These are phyloP conservation scores for Trametes sp. DNA, from an alignment of 1,284 basidiomycete genomes.

Conservation along the genomic window DNA sequence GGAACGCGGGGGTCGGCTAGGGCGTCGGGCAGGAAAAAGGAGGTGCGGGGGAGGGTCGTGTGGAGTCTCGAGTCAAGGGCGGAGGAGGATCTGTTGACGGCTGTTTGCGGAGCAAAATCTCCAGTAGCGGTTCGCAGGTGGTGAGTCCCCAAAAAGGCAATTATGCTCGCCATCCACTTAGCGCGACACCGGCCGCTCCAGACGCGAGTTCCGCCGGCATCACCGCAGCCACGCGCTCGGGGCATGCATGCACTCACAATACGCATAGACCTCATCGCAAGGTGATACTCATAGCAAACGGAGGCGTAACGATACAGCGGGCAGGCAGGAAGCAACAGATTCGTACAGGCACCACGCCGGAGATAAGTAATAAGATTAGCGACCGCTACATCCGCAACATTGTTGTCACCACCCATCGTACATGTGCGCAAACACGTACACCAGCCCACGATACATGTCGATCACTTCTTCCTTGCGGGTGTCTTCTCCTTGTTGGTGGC, in stretches of 20 bases:
- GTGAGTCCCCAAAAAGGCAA: conserved; percentile 37
- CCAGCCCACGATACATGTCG: not conserved
- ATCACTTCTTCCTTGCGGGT: conserved; percentile 14
- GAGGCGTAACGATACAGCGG: not conserved
- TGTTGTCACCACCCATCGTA: conserved; percentile 3
- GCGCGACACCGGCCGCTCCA: conserved; percentile 5
- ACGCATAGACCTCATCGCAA: not conserved
- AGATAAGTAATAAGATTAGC: conserved; percentile 30
- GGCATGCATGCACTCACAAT: no score
- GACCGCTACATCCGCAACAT: conserved; percentile 3
- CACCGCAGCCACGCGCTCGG: no score
- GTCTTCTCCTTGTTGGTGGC: not conserved
- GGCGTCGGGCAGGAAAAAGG: conserved; percentile 6
- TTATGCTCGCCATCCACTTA: not conserved
- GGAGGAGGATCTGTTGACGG: conserved; percentile 34
- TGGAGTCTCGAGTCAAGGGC: conserved; percentile 34
- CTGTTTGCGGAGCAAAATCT: conserved; percentile 40
- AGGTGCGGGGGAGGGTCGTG: conserved; percentile 31
- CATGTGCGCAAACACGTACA: conserved; percentile 10
- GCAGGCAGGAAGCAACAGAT: conserved; percentile 12
- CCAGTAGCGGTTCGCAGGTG: conserved; percentile 28
- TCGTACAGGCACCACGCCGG: conserved; percentile 16
- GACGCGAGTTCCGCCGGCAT: not conserved
- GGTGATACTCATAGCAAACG: not conserved
- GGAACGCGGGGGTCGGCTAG: not conserved